A percentile compares a stretch with the other conserved stretches of the same genome.
phyloP scores from a whole-genome alignment of 2,329 filamentous ascomycete species.

The Balansia obtecta region DNA sequence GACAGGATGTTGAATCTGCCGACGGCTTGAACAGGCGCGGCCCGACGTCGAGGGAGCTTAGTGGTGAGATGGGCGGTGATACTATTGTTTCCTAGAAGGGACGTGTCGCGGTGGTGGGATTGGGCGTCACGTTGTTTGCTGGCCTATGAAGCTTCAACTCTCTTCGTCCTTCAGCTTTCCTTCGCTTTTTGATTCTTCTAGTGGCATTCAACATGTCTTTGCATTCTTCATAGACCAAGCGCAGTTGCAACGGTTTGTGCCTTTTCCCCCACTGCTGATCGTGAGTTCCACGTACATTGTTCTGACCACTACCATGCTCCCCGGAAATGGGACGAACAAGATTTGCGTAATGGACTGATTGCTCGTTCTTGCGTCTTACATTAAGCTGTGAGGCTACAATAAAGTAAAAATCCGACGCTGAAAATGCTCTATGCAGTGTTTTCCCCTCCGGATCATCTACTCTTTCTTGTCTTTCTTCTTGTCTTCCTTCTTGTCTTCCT shows the following conservation, averaged over 20 bases:
- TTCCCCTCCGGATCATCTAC: not conserved
- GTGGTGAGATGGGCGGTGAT: constrained; percentile 52
- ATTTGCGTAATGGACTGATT: not conserved
- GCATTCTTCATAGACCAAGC: not conserved
- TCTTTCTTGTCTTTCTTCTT: no score
- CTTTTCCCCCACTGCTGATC: not conserved
- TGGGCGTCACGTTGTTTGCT: not conserved
- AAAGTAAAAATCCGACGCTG: not conserved
- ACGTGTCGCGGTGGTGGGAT: not conserved
- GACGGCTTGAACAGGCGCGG: constrained; percentile 25
- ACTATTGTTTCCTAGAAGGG: constrained; percentile 19
- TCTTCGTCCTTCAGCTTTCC: not conserved
- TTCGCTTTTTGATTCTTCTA: not conserved
- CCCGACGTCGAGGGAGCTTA: constrained; percentile 40
- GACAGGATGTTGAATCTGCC: constrained; percentile 1
- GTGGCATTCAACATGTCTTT: constrained; percentile 1
- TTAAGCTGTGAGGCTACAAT: not conserved
- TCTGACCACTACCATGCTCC: no score
- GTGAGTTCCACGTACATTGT: no score
- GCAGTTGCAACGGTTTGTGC: not conserved
- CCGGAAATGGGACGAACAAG: no score
- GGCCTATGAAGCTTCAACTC: not conserved
- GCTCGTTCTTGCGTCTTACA: not conserved
- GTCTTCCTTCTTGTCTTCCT: not conserved
- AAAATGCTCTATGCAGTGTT: not conserved